Evolutionary conservation across 163 green algal species (phyloP), one percentile per base, ranked within the genome.

Genomic region (Chlorella variabilis): DNA sequence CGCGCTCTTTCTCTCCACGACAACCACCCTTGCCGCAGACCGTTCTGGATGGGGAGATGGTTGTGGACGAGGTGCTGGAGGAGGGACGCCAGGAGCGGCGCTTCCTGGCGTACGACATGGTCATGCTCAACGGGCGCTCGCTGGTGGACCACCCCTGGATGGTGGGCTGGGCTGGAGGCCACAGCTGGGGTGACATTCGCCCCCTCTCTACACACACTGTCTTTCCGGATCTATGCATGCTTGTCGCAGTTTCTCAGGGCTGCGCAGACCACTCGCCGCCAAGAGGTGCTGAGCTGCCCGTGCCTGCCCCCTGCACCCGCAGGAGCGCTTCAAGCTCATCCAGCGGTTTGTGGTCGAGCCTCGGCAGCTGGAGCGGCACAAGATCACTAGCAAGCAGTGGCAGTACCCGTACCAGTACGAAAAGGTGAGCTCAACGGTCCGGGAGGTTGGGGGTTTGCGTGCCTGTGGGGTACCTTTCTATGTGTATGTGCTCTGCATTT

Each of bases 31-130:
- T 39, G 29, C n/a, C 5, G 15, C 75, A 81, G 33, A 98, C 96
- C 31, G 77, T 99, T 54, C 83, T 99, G 82, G 96, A 99, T 81
- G 96, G 96, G 6, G 96, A 99, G 89, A 98, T 99, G 96, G 92
- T 99, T 49, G 89, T 99, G 42, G 96, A 99, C 80, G 84, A 93
- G 2, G 87, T 96, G 59, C 54, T 85, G 17, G 77, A 79, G 21
- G 84, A 87, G 6, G 86, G 81, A 49, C 80, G 70, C 58, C 70
- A 89, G 39, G 83, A 56, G 31, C 82, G 94, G 15, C 83, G 89
- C 25, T 97, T 93, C 86, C 85, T 96, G 39, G 89, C 93, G 31
- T 98, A 98, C 77, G 95, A 98, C 81, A 63, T 93, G 2, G 92
- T 96, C 85, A 83, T 89, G 71, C 77, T 97, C 15, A 88, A 93